These are phyloP conservation scores for Ophiostoma sp. DNA, from an alignment of 2,329 filamentous ascomycete species.

Conservation along the genomic window DNA sequence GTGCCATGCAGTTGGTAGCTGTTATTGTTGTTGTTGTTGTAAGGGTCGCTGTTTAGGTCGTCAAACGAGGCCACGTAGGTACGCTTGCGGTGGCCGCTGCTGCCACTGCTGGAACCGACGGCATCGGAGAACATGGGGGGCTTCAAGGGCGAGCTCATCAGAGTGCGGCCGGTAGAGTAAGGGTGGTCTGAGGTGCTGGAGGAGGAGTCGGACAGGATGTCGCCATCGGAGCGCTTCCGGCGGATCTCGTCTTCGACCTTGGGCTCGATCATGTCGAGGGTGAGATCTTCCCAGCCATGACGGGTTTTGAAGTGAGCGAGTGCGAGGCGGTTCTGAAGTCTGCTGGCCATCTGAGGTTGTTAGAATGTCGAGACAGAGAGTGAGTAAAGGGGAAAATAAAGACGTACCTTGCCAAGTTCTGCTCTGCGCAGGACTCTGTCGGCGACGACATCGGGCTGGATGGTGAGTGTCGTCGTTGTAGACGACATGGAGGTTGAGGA, in stretches of 20 bases:
- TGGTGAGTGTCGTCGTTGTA: slow-evolving; percentile 44
- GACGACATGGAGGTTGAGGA: slow-evolving; percentile 24
- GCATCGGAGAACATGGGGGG: slow-evolving; percentile 80
- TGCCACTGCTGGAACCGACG: slow-evolving; percentile 63
- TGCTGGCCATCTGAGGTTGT: slow-evolving; percentile 73
- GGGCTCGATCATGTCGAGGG: slow-evolving; percentile 78
- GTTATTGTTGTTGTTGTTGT: slow-evolving; percentile 16
- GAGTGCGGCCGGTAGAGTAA: slow-evolving; percentile 55
- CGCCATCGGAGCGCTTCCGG: slow-evolving; percentile 64
- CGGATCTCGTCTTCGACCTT: slow-evolving; percentile 74
- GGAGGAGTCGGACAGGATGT: slow-evolving; percentile 79
- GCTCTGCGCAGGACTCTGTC: slow-evolving; percentile 67
- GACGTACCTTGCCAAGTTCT: slow-evolving; percentile 67
- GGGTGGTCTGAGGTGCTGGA: slow-evolving; percentile 75
- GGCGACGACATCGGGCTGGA: slow-evolving; percentile 58
- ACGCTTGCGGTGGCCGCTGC: slow-evolving; percentile 60
- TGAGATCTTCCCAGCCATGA: slow-evolving; percentile 88
- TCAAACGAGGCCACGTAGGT: slow-evolving; percentile 58
- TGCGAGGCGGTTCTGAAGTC: slow-evolving; percentile 87
- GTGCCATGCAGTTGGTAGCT: background rate
- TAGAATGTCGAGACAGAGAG: slow-evolving; percentile 12
- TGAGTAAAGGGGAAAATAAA: background rate
- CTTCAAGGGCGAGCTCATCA: slow-evolving; percentile 82
- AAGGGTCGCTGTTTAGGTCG: slow-evolving; percentile 32
- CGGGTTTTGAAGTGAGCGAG: slow-evolving; percentile 97